phyloP scores from a whole-genome alignment of 2,329 filamentous ascomycete genomes.

The Fusarium euwallaceae region DNA sequence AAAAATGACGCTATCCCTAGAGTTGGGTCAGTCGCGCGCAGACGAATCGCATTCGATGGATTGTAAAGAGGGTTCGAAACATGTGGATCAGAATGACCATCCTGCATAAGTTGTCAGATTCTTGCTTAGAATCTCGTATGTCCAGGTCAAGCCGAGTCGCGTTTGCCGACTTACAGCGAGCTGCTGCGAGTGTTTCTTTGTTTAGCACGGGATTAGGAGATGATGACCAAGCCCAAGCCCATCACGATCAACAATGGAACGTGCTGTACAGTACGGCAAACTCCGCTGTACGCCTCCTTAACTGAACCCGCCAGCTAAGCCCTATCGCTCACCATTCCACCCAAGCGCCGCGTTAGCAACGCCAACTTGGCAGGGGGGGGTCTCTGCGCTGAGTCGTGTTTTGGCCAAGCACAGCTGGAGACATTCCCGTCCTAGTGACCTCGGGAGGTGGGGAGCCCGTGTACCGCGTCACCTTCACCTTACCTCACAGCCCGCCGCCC shows the following conservation, averaged over 20 bases:
- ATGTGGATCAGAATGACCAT: not conserved
- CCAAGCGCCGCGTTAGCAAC: conserved; percentile 1
- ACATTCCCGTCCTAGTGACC: conserved; percentile 9
- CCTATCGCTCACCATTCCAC: conserved; percentile 24
- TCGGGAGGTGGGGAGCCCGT: conserved; percentile 11
- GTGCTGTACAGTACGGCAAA: conserved; percentile 9
- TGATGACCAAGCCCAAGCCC: conserved; percentile 32
- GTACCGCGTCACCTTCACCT: not conserved
- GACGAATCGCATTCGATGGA: not conserved
- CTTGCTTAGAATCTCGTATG: not conserved
- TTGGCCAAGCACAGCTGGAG: conserved; percentile 4
- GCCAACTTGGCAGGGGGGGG: conserved; percentile 1
- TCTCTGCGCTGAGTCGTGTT: conserved; percentile 27
- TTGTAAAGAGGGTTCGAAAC: conserved; percentile 5
- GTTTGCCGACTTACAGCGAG: not conserved
- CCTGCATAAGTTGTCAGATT: conserved; percentile 6
- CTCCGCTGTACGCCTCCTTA: not conserved
- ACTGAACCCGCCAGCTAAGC: conserved; percentile 28
- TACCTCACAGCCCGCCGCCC: too few relatives aligned
- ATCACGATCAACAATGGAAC: not conserved
- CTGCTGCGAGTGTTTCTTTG: not conserved
- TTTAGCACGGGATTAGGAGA: conserved; percentile 19
- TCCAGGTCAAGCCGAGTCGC: not conserved
- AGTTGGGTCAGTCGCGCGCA: not conserved
- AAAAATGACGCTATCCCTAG: conserved; percentile 1